Evolutionary conservation across 2,329 filamentous ascomycete species (phyloP).

Genomic region (Shiraia sp.): DNA sequence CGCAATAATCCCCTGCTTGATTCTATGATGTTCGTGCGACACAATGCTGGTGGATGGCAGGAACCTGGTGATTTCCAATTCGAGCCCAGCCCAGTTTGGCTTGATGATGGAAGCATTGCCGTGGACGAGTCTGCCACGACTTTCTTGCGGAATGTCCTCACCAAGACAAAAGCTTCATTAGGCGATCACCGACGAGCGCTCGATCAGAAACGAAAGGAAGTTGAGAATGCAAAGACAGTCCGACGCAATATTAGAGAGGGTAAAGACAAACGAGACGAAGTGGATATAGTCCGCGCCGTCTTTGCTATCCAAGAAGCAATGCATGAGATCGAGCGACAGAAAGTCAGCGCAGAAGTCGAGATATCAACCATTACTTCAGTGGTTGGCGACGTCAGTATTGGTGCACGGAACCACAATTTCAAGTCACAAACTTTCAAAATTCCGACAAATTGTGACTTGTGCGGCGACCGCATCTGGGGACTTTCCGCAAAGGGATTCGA

Average conservation of each 20-base stretch:
- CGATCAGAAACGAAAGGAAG: conserved; percentile 83
- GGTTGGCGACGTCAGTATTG: conserved; percentile 89
- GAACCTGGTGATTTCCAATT: conserved; percentile 85
- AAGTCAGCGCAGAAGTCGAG: conserved; percentile 88
- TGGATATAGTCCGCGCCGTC: conserved; percentile 79
- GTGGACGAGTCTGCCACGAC: conserved; percentile 85
- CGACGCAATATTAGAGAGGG: conserved; percentile 80
- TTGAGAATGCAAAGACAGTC: conserved; percentile 73
- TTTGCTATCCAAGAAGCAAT: conserved; percentile 84
- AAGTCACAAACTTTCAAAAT: conserved; percentile 99
- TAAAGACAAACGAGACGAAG: conserved; percentile 85
- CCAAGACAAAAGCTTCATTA: conserved; percentile 84
- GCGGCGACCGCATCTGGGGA: conserved; percentile 96
- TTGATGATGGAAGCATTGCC: conserved; percentile 86
- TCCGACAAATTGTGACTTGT: conserved; percentile 96
- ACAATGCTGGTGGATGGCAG: conserved; percentile 81
- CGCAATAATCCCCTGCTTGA: conserved; percentile 88
- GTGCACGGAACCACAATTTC: conserved; percentile 95
- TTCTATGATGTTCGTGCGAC: conserved; percentile 96
- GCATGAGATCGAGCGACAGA: conserved; percentile 80
- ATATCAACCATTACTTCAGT: conserved; percentile 88
- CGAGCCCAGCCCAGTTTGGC: conserved; percentile 95
- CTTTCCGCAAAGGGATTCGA: conserved; percentile 95
- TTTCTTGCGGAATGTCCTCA: conserved; percentile 87
- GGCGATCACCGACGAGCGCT: conserved; percentile 80